A percentile compares a stretch with the other conserved stretches of the same genome.
These are phyloP conservation scores for Eugenia klotzschiana DNA, from an alignment of 441 rosid genomes.

Conservation along the genomic window DNA sequence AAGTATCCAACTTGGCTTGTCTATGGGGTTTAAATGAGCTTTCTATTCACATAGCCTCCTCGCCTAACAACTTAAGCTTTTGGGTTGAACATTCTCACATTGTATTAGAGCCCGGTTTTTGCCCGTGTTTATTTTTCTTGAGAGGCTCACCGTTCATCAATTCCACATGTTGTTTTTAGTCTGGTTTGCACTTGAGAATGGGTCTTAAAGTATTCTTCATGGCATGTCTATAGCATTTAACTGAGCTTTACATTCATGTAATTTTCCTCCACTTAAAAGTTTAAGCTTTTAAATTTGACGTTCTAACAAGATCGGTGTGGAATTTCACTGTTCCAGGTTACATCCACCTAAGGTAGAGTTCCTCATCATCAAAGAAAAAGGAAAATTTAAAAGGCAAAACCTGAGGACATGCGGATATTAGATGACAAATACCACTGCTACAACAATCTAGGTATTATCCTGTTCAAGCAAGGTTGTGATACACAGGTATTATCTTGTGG, in stretches of 20 bases:
- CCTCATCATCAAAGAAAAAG: neutral
- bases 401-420: neutral
- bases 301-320: neutral
- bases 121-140: neutral
- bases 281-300: neutral
- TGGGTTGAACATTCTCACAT: neutral
- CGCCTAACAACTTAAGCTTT: neutral
- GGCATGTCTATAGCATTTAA: neutral
- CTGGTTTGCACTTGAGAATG: neutral
- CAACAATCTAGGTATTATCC: neutral
- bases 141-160: neutral
- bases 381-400: neutral
- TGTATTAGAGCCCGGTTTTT: neutral
- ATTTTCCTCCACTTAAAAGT: neutral
- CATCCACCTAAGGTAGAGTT: neutral
- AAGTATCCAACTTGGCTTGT: neutral
- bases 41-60: neutral
- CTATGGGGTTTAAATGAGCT: neutral
- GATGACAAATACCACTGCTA: neutral
- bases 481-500: neutral
- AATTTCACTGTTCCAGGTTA: neutral
- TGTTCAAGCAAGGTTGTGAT: neutral
- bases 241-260: neutral
- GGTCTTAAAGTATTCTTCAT: neutral
- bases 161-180: neutral